Base-by-base conservation (phyloP, 768 basidiomycete genomes). In the Antrodiella citrinella region DNA sequence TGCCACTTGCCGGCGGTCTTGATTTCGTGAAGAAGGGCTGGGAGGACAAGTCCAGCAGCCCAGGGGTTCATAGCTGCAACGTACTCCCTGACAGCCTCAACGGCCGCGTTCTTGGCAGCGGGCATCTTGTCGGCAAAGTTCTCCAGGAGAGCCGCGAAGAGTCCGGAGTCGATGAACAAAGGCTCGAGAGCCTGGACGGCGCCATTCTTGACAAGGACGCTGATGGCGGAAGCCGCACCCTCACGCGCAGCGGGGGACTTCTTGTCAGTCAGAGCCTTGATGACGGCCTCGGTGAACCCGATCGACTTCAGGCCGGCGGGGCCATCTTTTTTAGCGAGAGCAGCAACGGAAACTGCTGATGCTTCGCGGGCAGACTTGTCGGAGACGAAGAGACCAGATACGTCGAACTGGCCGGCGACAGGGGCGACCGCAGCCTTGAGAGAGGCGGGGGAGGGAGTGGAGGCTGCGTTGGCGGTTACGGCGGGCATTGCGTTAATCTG, bases 1-100 rank as follows among this genome's bases (percentile, higher is more conserved):
- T 95, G 94, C 92, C 93, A 96, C 69, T 96, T 96, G 63, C 94
- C 92, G 62, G 91, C 90, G 59, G 86, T 87, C 74, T 91, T 89
- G 76, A 97, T 87, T 71, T 95, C 82, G 67, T 87, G 80, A 62
- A 97, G 90, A 65, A 97, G 80, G 51, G 83, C 73, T 50, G 91
- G 91, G 62, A 97, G 87, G 63, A 93, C 67, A 60, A 89, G 78
- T 54, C 79, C 74, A 20, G 86, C 72, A 44, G 86, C 88, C 93
- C 92, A 97, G 13, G 90, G 84, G 75, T 85, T 93, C 82, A 89
- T 86, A 53, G 76, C 72, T 55, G 82, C 72, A 63, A 80, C 83
- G 62, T 82, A 87, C 63, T 74, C 73, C 62, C 80, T 79, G 59
- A 91, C 84, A 51, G 91, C 91, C 63, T 87, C 83, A 44, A 94